Percentiles rank a stretch among this genome's conserved stretches.
Conservation (phyloP, 495 filamentous ascomycete species). For the Parathielavia hyrcaniae region DNA sequence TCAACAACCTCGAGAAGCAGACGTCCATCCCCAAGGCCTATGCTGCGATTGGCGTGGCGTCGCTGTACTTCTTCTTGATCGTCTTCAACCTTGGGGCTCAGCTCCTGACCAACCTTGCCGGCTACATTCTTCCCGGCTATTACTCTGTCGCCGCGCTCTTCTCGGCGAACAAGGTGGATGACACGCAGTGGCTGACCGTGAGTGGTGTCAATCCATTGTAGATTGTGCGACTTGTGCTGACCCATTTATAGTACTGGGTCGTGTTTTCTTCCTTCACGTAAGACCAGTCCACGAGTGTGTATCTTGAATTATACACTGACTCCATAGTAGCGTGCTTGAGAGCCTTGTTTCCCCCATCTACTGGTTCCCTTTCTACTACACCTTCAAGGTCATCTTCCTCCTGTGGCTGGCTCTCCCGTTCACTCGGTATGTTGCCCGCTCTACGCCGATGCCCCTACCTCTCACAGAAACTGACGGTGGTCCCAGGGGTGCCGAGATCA, state of each 20-base stretch:
- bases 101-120: conserved; percentile 92
- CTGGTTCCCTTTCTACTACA: conserved; percentile 99
- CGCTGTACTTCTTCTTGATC: conserved; percentile 95
- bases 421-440: conserved; percentile 61
- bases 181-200: conserved; percentile 80
- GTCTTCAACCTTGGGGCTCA: conserved; percentile 98
- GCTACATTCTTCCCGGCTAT: conserved; percentile 90
- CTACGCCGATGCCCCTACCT: not conserved
- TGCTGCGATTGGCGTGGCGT: conserved; percentile 74
- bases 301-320: not conserved
- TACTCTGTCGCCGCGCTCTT: conserved; percentile 92
- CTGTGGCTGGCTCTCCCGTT: conserved; percentile 96
- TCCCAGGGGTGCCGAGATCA: conserved; percentile 81
- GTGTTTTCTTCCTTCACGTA: conserved; percentile 87
- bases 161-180: conserved; percentile 70
- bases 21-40: conserved; percentile 95
- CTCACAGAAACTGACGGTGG: conserved; percentile 5
- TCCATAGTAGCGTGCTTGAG: conserved; percentile 62
- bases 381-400: conserved; percentile 96
- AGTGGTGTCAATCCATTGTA: conserved; percentile 13
- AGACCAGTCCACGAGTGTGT: conserved; percentile 16
- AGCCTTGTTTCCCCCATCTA: conserved; percentile 89
- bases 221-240: conserved; percentile 24
- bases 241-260: conserved; percentile 78
- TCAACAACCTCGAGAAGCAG: conserved; percentile 96